A percentile compares a stretch with the other conserved stretches of the same genome.
phyloP scores from a whole-genome alignment of 352 stramenopile genomes.

The Globisporangium cylindrosporum region DNA sequence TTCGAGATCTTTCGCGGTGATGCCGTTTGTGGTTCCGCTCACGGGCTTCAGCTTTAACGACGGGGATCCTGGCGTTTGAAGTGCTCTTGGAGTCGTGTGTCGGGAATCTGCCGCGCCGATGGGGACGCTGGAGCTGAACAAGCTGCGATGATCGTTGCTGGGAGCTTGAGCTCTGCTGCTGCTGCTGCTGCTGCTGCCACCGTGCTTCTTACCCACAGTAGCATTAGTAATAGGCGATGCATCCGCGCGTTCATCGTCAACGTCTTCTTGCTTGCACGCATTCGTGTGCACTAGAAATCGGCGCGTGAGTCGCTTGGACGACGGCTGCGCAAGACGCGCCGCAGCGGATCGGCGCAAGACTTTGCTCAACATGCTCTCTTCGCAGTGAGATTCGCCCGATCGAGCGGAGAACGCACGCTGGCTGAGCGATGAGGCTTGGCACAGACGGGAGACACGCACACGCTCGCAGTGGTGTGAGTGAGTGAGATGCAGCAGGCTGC shows the following conservation, averaged over 20 bases:
- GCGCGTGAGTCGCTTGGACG: constrained; percentile 4
- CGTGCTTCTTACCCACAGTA: neutral
- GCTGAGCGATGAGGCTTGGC: neutral
- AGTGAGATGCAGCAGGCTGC: too few relatives aligned
- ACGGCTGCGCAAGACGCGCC: constrained; percentile 3
- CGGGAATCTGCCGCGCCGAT: neutral
- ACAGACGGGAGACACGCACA: neutral
- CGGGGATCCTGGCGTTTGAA: neutral
- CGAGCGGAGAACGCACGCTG: constrained; percentile 6
- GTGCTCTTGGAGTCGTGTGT: neutral
- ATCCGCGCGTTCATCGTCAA: constrained; percentile 8
- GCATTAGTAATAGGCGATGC: neutral
- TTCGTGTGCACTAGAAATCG: constrained; percentile 18
- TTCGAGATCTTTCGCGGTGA: constrained; percentile 16
- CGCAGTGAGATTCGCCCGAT: neutral
- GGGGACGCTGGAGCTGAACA: constrained; percentile 8
- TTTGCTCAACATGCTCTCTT: constrained; percentile 16
- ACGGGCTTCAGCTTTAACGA: constrained; percentile 1
- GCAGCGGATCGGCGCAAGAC: constrained; percentile 16
- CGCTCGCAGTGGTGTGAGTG: neutral
- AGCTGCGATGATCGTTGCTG: constrained; percentile 7
- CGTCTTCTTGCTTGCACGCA: constrained; percentile 17
- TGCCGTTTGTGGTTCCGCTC: neutral
- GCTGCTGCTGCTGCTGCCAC: too few relatives aligned
- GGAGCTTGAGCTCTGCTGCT: neutral